These are phyloP conservation scores for Xylaria scruposa DNA, from an alignment of 495 filamentous ascomycete species.

Conservation along the genomic window DNA sequence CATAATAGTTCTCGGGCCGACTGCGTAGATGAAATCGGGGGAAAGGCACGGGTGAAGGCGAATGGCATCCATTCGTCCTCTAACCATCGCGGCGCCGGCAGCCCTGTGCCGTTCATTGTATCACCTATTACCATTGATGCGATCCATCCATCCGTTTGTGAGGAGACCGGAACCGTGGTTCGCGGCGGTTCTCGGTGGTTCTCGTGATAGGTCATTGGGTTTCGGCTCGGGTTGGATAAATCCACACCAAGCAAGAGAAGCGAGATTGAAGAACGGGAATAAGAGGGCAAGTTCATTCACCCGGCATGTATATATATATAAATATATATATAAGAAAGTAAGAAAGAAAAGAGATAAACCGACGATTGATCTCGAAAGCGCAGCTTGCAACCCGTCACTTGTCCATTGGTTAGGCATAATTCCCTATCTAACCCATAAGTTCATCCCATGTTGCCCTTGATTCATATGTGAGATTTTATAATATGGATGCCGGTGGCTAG, in stretches of 20 bases:
- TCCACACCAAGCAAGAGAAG: background rate
- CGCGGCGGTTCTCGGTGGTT: background rate
- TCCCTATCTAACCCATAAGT: background rate
- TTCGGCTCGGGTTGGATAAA: constrained; percentile 6
- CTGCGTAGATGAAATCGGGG: background rate
- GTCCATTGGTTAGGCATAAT: background rate
- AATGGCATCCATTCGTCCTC: background rate
- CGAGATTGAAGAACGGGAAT: background rate
- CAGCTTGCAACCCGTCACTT: background rate
- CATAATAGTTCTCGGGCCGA: background rate
- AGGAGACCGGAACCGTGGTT: background rate
- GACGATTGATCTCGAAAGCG: background rate
- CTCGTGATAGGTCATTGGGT: background rate
- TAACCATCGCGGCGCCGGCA: background rate
- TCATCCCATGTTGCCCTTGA: background rate
- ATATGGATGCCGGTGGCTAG: background rate
- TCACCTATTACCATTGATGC: background rate
- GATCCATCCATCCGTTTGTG: background rate
- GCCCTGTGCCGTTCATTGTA: background rate
- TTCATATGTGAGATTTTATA: background rate
- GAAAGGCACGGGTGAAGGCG: background rate
- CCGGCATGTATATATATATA: background rate
- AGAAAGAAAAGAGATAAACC: background rate
- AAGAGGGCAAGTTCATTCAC: background rate
- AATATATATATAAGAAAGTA: too few relatives aligned